phyloP scores from a whole-genome alignment of 345 rosid genomes.

The Psidium guajava region DNA sequence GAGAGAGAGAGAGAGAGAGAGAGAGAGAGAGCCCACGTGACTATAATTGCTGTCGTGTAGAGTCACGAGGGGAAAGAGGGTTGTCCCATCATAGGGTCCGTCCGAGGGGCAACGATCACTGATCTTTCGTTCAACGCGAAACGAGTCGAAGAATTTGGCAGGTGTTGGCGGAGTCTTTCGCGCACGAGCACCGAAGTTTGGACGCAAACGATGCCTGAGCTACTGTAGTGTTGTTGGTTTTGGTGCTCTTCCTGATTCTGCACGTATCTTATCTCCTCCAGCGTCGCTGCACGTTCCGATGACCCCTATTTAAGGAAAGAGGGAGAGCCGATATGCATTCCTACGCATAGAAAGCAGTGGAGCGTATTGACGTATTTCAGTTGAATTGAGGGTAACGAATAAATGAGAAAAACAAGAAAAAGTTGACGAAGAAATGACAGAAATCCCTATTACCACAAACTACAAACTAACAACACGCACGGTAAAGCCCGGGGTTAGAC shows the following conservation, averaged over 20 bases:
- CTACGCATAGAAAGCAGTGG: neutral
- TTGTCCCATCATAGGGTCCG: neutral
- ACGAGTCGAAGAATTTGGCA: neutral
- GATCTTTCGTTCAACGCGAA: neutral
- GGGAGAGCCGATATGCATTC: neutral
- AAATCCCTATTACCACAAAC: neutral
- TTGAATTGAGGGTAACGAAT: neutral
- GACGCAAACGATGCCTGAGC: neutral
- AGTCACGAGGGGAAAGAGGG: neutral
- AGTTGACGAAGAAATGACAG: neutral
- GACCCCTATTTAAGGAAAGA: neutral
- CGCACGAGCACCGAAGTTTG: neutral
- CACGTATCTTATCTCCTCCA: neutral
- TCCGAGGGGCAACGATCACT: neutral
- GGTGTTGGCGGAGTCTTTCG: neutral
- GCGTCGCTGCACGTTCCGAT: neutral
- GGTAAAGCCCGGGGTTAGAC: neutral
- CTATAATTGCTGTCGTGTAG: neutral
- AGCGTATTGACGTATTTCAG: neutral
- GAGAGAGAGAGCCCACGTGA: neutral
- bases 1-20: neutral
- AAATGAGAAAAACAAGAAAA: neutral
- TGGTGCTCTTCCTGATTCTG: neutral
- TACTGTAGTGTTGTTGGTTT: neutral
- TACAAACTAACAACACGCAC: neutral